phyloP scores from a whole-genome alignment of 768 basidiomycete genomes.

The Mycena albidolilacea region DNA sequence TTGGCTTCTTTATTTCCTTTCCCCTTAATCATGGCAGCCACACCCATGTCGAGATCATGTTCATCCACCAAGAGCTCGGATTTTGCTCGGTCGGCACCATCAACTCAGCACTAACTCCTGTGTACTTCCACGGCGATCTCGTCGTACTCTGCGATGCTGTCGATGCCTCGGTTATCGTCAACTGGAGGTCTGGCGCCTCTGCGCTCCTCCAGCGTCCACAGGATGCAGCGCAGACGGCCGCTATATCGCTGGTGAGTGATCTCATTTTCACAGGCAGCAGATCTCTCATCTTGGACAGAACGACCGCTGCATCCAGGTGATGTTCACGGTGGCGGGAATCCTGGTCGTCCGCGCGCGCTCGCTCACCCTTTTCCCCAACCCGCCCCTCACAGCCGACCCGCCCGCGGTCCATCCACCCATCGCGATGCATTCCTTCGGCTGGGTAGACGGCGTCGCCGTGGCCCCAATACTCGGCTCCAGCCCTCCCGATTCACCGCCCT shows the following conservation, averaged over 20 bases:
- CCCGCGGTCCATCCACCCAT: slow-evolving; percentile 52
- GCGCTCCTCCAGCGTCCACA: slow-evolving; percentile 60
- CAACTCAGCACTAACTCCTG: slow-evolving; percentile 59
- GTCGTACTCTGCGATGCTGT: slow-evolving; percentile 65
- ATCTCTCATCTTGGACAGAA: slow-evolving; percentile 48
- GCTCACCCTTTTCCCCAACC: slow-evolving; percentile 68
- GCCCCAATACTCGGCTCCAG: slow-evolving; percentile 36
- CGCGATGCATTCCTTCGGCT: slow-evolving; percentile 71
- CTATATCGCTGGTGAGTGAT: slow-evolving; percentile 2
- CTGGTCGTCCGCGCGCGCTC: slow-evolving; percentile 74
- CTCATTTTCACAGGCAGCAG: neutral
- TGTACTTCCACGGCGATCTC: slow-evolving; percentile 65
- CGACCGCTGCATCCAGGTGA: slow-evolving; percentile 68
- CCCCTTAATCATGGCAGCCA: slow-evolving; percentile 47
- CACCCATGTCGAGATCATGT: slow-evolving; percentile 52
- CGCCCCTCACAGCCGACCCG: slow-evolving; percentile 49
- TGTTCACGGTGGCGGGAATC: slow-evolving; percentile 61
- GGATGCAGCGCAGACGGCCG: slow-evolving; percentile 51
- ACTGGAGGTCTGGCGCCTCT: slow-evolving; percentile 66
- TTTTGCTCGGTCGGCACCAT: slow-evolving; percentile 54
- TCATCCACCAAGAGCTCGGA: slow-evolving; percentile 41
- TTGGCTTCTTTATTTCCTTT: neutral
- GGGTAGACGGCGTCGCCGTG: slow-evolving; percentile 74
- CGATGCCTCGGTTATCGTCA: slow-evolving; percentile 63
- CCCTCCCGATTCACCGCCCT: slow-evolving; percentile 29